Evolutionary conservation across 345 rosid genomes (phyloP), one percentile per base, ranked within the genome.

Genomic region (Murraya paniculata): DNA sequence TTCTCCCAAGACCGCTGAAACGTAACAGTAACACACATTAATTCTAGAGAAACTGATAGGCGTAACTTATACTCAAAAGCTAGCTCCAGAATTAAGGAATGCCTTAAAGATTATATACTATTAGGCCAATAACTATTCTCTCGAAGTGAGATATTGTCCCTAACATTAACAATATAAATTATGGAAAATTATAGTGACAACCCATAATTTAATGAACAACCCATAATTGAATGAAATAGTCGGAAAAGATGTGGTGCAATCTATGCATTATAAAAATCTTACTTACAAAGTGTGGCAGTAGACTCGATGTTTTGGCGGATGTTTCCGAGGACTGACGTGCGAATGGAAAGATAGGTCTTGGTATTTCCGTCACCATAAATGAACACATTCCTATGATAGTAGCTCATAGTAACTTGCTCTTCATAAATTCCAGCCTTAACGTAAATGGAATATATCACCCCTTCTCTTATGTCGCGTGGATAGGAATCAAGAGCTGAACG

Each of bases 361-460:
- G 82, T 78, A 0, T 87, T 79, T 10, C 94, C 92, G 66, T 90
- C 94, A 33, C 92, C 94, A 28, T 86, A 90, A 66, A 90, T 82
- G 71, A 75, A 83, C 18, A 90, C 67, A 50, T 87, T 87, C 14
- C 53, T 74, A 55, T 70, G 64, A 0, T 74, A 30, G 72, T 79
- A 82, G 25, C 68, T 45, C 13, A 87, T 76, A 9, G 66, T 64
- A 59, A 86, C 41, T 35, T 84, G 70, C 64, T 90, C 94, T 1
- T 75, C 30, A 6, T 89, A 90, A 36, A 80, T 41, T 22, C 94
- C 94, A 13, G 87, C 87, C 87, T 89, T 90, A 9, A 90, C 87
- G 57, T 89, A 85, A 61, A 90, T 83, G 11, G 86, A 66, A 35
- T 78, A 89, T 61, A 85, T 50, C 31, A 45, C 13, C 50, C 81